Evolutionary conservation across 345 rosid species (phyloP).

Genomic region (Tarenaya hassleriana): DNA sequence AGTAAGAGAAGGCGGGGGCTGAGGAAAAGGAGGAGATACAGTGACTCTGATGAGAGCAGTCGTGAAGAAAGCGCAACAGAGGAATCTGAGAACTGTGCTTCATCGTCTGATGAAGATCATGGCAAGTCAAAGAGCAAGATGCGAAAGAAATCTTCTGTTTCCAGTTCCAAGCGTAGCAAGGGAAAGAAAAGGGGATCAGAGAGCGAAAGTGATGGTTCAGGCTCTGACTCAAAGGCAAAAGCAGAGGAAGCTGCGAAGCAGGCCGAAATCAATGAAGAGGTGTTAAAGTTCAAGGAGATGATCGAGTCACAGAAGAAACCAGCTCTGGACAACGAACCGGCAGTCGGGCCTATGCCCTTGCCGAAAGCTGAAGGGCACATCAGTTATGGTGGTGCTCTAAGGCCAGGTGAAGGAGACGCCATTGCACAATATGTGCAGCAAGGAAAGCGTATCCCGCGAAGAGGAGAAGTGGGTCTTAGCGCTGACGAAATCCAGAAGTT

Average conservation of each 20-base stretch:
- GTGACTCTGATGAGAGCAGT: slow-evolving; percentile 39
- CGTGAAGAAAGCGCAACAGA: slow-evolving; percentile 34
- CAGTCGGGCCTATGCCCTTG: slow-evolving; percentile 87
- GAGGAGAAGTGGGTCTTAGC: slow-evolving; percentile 99
- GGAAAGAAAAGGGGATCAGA: slow-evolving; percentile 37
- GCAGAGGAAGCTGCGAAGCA: slow-evolving; percentile 38
- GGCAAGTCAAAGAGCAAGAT: slow-evolving; percentile 44
- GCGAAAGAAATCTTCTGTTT: slow-evolving; percentile 22
- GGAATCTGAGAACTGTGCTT: slow-evolving; percentile 29
- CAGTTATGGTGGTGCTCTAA: slow-evolving; percentile 92
- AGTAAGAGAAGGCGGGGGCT: slow-evolving; percentile 29
- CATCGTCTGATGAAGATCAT: slow-evolving; percentile 34
- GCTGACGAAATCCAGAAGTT: slow-evolving; percentile 94
- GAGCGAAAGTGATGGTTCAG: slow-evolving; percentile 39
- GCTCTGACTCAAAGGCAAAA: slow-evolving; percentile 33
- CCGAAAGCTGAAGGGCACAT: slow-evolving; percentile 95
- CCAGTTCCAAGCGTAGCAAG: slow-evolving; percentile 32
- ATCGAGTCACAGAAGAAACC: slow-evolving; percentile 77
- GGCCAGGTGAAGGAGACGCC: slow-evolving; percentile 99
- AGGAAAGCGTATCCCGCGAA: slow-evolving; percentile 97
- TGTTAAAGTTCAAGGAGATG: slow-evolving; percentile 60
- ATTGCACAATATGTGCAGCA: slow-evolving; percentile 98
- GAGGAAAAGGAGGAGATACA: slow-evolving; percentile 30
- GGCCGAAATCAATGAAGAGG: slow-evolving; percentile 61
- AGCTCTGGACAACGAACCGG: slow-evolving; percentile 51